Evolutionary conservation across 1,139 yeast genomes (phyloP), one percentile per base, ranked within the genome.

Genomic region (Candida albicans): DNA sequence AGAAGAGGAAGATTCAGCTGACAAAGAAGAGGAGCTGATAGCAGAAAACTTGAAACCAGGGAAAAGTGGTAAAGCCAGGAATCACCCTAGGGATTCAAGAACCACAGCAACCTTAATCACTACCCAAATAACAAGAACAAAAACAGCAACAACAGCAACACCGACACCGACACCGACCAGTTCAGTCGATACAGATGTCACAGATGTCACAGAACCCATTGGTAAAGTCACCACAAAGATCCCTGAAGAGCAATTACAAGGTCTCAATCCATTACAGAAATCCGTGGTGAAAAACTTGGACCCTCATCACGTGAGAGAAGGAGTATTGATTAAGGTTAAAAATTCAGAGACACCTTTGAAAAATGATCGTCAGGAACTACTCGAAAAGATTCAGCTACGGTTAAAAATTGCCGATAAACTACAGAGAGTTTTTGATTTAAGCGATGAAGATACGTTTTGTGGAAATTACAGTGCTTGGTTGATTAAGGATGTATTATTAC

Each of bases 381-480:
- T 46, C 6, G 49, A 53, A 33, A 47, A 54, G 10, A 48, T 49
- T 8, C 51, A 52, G 34, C 51, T 68, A 18, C 56, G 64, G 14
- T 50, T 66, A 6, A 55, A 55, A 43, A 64, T 71, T 18, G 77
- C 78, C 2, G 63, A 64, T 12, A 67, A 70, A 46, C 55, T 73
- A 34, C 66, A 67, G 45, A 55, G 56, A 33, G 73, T 68, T 2
- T 73, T 73, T 49, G 61, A 63, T 8, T 48, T 84, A 18, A 62
- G 64, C 13, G 75, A 72, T 28, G 73, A 73, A 36, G 90, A 84
- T 50, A 60, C 62, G 25, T 74, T 83, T 48, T 57, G 75, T 34
- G 76, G 76, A 11, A 82, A 83, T 50, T 86, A 74, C 55, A 77
- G 85, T 6, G 81, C 90, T 29, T 91, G 96, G 96, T 67, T 91